Evolutionary conservation across 371 early-diverging fungal species (phyloP), one percentile per base, ranked within the genome.

Genomic region (Homolaphlyctis polyrhiza): DNA sequence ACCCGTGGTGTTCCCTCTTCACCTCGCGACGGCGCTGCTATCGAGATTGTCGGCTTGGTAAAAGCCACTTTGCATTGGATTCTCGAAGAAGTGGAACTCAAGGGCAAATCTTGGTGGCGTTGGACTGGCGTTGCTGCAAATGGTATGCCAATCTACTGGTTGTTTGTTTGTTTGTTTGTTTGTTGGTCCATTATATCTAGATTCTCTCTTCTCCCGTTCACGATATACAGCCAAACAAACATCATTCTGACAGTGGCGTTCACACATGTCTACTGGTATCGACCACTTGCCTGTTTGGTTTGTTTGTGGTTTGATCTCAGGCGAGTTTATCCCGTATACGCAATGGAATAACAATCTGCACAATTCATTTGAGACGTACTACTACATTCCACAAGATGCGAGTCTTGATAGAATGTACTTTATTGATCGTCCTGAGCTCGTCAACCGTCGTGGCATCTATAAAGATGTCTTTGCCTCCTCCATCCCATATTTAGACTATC

Each of bases 361-460:
- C 71, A 61, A 76, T 18, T 85, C 83, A 64, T 98, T 98, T 78
- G 98, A 96, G 66, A 82, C 84, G 57, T 71, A 84, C 45, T 98
- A 93, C 69, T 98, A 87, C 77, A 79, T 98, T 25, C 97, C 98
- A 28, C 35, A 66, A 66, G 80, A 87, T 55, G 65, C 74, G 0
- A 36, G 49, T 11, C 70, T 87, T 3, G 92, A 95, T 57, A 61
- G 64, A 0, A 57, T 85, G 18, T 88, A 90, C 68, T 72, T 72
- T 47, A 78, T 95, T 28, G 77, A 86, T 47, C 39, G 65, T 21
- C 62, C 85, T 0, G 76, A 79, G 27, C 82, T 93, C 21, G 83
- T 96, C 35, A 87, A 91, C 71, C 88, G 91, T 35, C 89, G 95
- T n/a, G 96, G 94, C 35, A 93, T 97, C 61, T 98, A 96, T 81